Conservation (phyloP, 345 rosid genomes). For the Lenwebbia sp. region DNA sequence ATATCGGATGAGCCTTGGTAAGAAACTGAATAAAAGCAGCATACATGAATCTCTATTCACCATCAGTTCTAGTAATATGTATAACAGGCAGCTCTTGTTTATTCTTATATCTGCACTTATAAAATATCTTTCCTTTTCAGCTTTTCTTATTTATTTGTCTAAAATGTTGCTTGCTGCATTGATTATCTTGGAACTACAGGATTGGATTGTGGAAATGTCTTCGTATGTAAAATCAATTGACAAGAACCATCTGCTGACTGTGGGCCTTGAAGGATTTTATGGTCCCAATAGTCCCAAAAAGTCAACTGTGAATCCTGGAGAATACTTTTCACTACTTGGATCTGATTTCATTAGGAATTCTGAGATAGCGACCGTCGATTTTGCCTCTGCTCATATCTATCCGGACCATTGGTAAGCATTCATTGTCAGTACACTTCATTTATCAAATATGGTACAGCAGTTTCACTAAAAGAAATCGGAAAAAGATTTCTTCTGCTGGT, state of each 20-base stretch:
- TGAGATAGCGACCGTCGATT: constrained; percentile 42
- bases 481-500: neutral
- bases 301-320: constrained; percentile 62
- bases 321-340: constrained; percentile 75
- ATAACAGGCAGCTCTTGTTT: neutral
- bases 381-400: constrained; percentile 91
- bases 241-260: constrained; percentile 74
- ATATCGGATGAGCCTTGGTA: neutral
- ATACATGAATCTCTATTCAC: neutral
- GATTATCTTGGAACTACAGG: constrained; percentile 30
- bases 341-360: constrained; percentile 87
- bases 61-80: neutral
- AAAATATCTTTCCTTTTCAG: neutral
- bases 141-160: neutral
- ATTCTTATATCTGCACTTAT: too few relatives aligned
- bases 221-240: constrained; percentile 76
- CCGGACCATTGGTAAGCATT: constrained; percentile 86
- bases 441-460: neutral
- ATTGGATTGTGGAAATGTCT: constrained; percentile 89
- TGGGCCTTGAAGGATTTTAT: constrained; percentile 93
- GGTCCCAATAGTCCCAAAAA: constrained; percentile 80
- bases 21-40: neutral
- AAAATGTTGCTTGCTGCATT: neutral
- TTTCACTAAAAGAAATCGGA: neutral
- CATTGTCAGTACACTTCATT: neutral